Conservation (phyloP, 495 filamentous ascomycete genomes). For the Chaetomium fimeti region DNA sequence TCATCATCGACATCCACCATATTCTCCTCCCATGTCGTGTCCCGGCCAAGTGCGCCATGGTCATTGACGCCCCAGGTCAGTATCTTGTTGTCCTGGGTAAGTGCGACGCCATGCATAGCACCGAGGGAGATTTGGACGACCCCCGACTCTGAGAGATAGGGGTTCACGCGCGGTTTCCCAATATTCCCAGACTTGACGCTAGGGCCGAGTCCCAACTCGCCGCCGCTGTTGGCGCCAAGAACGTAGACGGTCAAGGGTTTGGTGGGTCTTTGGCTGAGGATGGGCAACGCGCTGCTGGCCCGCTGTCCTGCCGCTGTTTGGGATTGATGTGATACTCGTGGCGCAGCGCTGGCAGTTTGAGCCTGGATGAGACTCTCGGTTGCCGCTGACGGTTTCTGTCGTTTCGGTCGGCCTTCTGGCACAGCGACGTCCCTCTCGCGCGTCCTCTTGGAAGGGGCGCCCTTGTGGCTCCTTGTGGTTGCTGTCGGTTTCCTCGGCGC, state of each 20-base stretch:
- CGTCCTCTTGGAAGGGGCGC: not conserved
- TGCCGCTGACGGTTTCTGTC: not conserved
- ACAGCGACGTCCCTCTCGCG: slow-evolving; percentile 1
- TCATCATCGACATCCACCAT: slow-evolving; percentile 50
- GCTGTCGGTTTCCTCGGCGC: slow-evolving; percentile 9
- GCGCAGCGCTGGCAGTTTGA: not conserved
- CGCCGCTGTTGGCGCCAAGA: slow-evolving; percentile 24
- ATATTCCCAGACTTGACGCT: slow-evolving; percentile 14
- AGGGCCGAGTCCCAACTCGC: slow-evolving; percentile 16
- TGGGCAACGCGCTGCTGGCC: not conserved
- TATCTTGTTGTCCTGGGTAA: slow-evolving; percentile 64
- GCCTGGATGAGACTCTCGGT: not conserved
- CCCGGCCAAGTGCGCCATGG: slow-evolving; percentile 63
- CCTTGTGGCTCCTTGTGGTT: not conserved
- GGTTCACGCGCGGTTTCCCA: slow-evolving; percentile 9
- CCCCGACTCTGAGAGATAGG: slow-evolving; percentile 31
- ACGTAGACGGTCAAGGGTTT: slow-evolving; percentile 20
- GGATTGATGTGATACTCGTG: not conserved
- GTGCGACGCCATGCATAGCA: slow-evolving; percentile 64
- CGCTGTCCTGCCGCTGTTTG: slow-evolving; percentile 6
- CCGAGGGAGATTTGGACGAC: slow-evolving; percentile 63
- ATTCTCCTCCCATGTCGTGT: slow-evolving; percentile 55
- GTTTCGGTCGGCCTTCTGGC: not conserved
- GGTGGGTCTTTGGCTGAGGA: slow-evolving; percentile 11
- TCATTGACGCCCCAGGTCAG: slow-evolving; percentile 74